A percentile compares a stretch with the other conserved stretches of the same genome.
phyloP scores from a whole-genome alignment of 1,284 basidiomycete species.

The Moesziomyces globuligerus region DNA sequence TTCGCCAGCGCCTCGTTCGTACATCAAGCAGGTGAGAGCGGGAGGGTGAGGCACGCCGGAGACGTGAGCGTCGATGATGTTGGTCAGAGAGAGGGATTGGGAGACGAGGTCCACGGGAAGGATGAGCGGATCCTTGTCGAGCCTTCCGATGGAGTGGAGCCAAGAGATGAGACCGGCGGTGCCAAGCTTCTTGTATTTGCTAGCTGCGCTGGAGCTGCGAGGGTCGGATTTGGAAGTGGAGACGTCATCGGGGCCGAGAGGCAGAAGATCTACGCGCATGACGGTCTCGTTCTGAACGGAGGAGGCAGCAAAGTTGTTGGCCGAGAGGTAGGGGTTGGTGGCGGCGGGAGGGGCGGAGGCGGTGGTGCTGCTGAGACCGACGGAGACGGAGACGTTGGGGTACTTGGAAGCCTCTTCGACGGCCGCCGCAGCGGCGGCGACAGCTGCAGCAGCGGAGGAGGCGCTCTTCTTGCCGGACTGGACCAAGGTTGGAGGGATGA shows the following conservation, averaged over 20 bases:
- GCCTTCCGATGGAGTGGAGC: conserved; percentile 60
- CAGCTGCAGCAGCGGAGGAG: conserved; percentile 34
- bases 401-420: conserved; percentile 41
- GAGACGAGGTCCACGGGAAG: conserved; percentile 63
- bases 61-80: conserved; percentile 55
- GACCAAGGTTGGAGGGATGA: conserved; percentile 43
- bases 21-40: conserved; percentile 55
- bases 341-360: conserved; percentile 17
- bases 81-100: conserved; percentile 54
- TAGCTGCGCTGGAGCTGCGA: conserved; percentile 15
- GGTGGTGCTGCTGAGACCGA: conserved; percentile 42
- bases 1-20: conserved; percentile 62
- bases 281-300: conserved; percentile 39
- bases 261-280: conserved; percentile 59
- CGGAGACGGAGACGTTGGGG: conserved; percentile 51
- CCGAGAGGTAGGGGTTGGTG: conserved; percentile 28
- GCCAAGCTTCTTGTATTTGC: conserved; percentile 51
- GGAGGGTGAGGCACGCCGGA: conserved; percentile 45
- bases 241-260: conserved; percentile 55
- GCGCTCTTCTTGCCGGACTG: conserved; percentile 36
- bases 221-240: conserved; percentile 14
- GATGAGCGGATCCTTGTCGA: conserved; percentile 63
- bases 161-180: conserved; percentile 65
- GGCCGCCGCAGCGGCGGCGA: conserved; percentile 27
- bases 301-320: conserved; percentile 31